Evolutionary conservation across 2,329 filamentous ascomycete genomes (phyloP).

Genomic region (Talaromyces verruculosus): DNA sequence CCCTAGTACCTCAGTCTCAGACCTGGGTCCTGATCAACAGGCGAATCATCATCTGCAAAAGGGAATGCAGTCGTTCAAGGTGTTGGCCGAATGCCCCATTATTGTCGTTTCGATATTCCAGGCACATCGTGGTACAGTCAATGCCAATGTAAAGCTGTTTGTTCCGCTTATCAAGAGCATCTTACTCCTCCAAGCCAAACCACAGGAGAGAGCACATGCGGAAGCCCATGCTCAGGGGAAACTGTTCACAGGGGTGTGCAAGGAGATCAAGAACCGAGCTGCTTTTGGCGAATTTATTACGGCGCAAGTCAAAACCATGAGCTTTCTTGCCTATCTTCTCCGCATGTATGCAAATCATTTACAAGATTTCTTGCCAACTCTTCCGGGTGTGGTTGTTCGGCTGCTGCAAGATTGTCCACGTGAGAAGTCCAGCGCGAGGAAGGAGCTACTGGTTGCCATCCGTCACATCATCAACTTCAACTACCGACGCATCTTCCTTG

Average conservation of each 20-base stretch:
- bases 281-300: slow-evolving; percentile 98
- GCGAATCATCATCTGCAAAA: slow-evolving; percentile 78
- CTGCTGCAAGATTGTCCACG: slow-evolving; percentile 90
- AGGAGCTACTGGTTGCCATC: slow-evolving; percentile 93
- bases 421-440: slow-evolving; percentile 89
- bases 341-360: slow-evolving; percentile 84
- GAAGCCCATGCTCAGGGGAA: slow-evolving; percentile 77
- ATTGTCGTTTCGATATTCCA: slow-evolving; percentile 99
- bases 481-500: slow-evolving; percentile 89
- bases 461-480: slow-evolving; percentile 99
- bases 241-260: slow-evolving; percentile 89
- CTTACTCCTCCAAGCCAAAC: slow-evolving; percentile 81
- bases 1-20: slow-evolving; percentile 75
- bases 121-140: slow-evolving; percentile 76
- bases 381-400: slow-evolving; percentile 88
- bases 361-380: slow-evolving; percentile 77
- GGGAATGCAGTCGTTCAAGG: slow-evolving; percentile 99
- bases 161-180: slow-evolving; percentile 92
- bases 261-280: slow-evolving; percentile 86
- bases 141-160: slow-evolving; percentile 84
- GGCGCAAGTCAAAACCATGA: slow-evolving; percentile 99
- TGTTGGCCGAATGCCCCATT: slow-evolving; percentile 94
- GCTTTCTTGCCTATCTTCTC: slow-evolving; percentile 89
- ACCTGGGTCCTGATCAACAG: slow-evolving; percentile 80
- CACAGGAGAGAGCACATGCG: slow-evolving; percentile 85